Evolutionary conservation across 345 rosid species (phyloP), one percentile per base, ranked within the genome.

Genomic region (Citrus cavaleriei): DNA sequence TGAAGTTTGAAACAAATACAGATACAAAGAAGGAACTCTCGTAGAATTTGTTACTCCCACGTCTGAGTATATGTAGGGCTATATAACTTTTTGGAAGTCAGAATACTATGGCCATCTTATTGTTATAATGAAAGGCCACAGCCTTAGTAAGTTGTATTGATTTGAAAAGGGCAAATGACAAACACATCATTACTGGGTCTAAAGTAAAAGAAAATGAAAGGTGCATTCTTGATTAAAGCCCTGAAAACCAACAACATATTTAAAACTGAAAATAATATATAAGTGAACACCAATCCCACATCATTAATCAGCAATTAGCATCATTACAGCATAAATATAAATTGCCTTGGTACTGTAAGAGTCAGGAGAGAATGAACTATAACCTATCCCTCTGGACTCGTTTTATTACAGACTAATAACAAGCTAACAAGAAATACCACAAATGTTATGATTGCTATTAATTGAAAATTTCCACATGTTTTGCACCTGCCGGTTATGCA

Each of bases 401-500:
- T 18, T 24, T 38, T 61, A 59, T 60, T 40, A 60, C 55, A 60
- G 68, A 74, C 57, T 35, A 38, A 12, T 34, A 37, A 74, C 67
- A 69, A 46, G 54, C 60, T 61, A 76, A 66, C 63, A 65, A 34
- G 51, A n/a, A 66, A 76, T 27, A 62, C 34, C 34, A 49, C 24
- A 76, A n/a, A 66, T 32, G n/a, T 54, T n/a, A 66, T 24, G 24
- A 51, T 32, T 16, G 55, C 25, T 42, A 80, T 51, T 37, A 81
- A 49, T 27, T 28, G 27, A n/a, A 32, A 58, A 12, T 58, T 81
- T 73, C 68, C 58, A n/a, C 25, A 40, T 58, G 61, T 54, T 78
- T 65, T 51, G 67, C 83, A 94, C 99, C 95, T 94, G 98, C 34
- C 98, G 97, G 83, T 94, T 96, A 83, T 93, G 98, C 79, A 94